A percentile compares a stretch with the other conserved stretches of the same genome.
These are phyloP conservation scores for Plenodomus biglobosus DNA, from an alignment of 2,329 filamentous ascomycete genomes.

Conservation along the genomic window DNA sequence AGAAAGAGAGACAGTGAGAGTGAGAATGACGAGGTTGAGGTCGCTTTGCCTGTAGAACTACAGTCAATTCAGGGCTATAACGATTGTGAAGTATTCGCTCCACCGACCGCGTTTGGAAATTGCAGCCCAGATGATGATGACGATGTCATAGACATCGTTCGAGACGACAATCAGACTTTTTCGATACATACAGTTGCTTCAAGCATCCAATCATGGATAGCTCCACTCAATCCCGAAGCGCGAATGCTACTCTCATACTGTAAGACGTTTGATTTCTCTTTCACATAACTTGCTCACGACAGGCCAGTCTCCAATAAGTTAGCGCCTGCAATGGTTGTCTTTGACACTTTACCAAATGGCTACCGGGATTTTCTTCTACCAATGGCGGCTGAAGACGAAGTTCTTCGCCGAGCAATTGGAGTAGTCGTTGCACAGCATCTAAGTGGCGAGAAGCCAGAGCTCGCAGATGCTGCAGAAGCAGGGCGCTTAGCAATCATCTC, in stretches of 20 bases:
- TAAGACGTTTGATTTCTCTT: slow-evolving; percentile 13
- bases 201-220: slow-evolving; percentile 23
- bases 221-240: slow-evolving; percentile 29
- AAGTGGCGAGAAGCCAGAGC: slow-evolving; percentile 32
- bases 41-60: neutral
- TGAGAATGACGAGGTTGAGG: neutral
- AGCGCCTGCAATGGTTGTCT: slow-evolving; percentile 47
- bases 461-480: slow-evolving; percentile 38
- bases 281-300: neutral
- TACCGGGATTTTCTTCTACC: slow-evolving; percentile 47
- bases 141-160: slow-evolving; percentile 7
- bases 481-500: slow-evolving; percentile 44
- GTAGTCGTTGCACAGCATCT: slow-evolving; percentile 48
- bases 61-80: neutral
- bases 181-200: neutral
- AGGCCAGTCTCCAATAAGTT: slow-evolving; percentile 40
- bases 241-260: slow-evolving; percentile 45
- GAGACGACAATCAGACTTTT: neutral
- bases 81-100: neutral
- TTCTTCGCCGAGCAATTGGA: slow-evolving; percentile 43
- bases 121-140: slow-evolving; percentile 2
- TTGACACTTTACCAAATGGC: slow-evolving; percentile 43
- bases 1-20: neutral
- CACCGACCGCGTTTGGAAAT: neutral
- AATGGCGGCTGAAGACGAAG: slow-evolving; percentile 43